Evolutionary conservation across 768 basidiomycete genomes (phyloP).

Genomic region (Kondoa subrosea): DNA sequence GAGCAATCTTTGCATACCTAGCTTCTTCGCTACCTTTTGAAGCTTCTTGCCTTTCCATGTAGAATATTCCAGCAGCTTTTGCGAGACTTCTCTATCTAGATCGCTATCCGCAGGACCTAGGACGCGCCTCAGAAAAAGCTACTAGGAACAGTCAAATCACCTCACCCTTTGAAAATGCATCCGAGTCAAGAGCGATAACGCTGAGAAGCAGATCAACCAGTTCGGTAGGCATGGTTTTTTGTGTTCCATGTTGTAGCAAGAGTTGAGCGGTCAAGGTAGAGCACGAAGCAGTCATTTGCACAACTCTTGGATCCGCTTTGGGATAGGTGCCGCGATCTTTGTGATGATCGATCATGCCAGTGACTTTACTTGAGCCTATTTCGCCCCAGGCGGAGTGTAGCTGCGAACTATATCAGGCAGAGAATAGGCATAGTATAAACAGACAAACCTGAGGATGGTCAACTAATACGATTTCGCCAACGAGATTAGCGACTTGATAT

Average conservation of each 20-base stretch:
- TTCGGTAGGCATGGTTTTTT: background rate
- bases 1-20: background rate
- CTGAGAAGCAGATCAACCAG: slow-evolving; percentile 12
- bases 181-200: slow-evolving; percentile 13
- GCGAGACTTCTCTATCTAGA: slow-evolving; percentile 4
- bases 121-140: background rate
- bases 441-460: slow-evolving; percentile 13
- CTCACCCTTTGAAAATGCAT: slow-evolving; percentile 11
- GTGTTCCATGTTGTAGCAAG: background rate
- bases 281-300: slow-evolving; percentile 8
- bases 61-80: slow-evolving; percentile 3
- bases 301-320: slow-evolving; percentile 14
- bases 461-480: slow-evolving; percentile 13
- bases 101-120: background rate
- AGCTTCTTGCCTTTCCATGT: slow-evolving; percentile 16
- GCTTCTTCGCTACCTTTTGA: slow-evolving; percentile 4
- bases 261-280: slow-evolving; percentile 10
- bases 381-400: background rate
- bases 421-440: background rate
- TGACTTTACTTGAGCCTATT: background rate
- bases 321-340: slow-evolving; percentile 2
- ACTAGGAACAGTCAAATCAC: background rate
- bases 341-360: slow-evolving; percentile 15
- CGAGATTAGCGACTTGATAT: slow-evolving; percentile 7
- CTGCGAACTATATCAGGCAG: background rate